Evolutionary conservation across 805 yeast species (phyloP), one percentile per base, ranked within the genome.

Genomic region (Wickerhamomyces strasburgensis): DNA sequence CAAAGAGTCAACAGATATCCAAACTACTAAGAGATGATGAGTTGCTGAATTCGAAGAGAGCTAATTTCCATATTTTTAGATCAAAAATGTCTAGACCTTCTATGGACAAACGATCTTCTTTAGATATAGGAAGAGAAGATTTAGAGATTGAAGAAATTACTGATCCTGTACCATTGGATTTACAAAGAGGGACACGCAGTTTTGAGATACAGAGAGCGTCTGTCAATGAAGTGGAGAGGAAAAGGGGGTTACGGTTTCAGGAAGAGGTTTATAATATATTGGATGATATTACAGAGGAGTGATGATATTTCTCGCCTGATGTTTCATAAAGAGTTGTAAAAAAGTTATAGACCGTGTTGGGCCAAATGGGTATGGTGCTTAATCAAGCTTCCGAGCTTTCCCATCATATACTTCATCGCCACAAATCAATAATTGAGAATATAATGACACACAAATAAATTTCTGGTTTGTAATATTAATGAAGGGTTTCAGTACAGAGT

Each of bases 81-180:
- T 47, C 58, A 10, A 69, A 65, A 18, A 67, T 72, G 72, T 40
- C 62, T 7, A 54, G 56, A 2, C 73, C 73, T 0, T 65, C 70
- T 1, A 26, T 37, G 34, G 57, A 39, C 44, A 42, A 52, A 34
- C 48, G 58, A 19, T 50, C 60, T 11, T 51, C 57, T 3, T 30
- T 50, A 19, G 52, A 47, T 27, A 36, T 51, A 10, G 34, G 43
- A 6, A 34, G 60, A 37, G 25, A 38, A 4, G 40, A 38, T 33
- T 19, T 40, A 15, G 36, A 42, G 7, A 27, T 46, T 19, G 40
- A 37, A 28, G 34, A 36, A 10, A 13, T 31, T n/a, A 10, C 33
- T 4, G 33, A 27, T 14, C 9, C 25, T 21, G 11, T 29, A 3
- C 33, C 27, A 13, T 14, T 17, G 2, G 29, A 34, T n/a, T 27